Evolutionary conservation across 257 asterid genomes (phyloP), one percentile per base, ranked within the genome.

Genomic region (Eustoma russellianum): DNA sequence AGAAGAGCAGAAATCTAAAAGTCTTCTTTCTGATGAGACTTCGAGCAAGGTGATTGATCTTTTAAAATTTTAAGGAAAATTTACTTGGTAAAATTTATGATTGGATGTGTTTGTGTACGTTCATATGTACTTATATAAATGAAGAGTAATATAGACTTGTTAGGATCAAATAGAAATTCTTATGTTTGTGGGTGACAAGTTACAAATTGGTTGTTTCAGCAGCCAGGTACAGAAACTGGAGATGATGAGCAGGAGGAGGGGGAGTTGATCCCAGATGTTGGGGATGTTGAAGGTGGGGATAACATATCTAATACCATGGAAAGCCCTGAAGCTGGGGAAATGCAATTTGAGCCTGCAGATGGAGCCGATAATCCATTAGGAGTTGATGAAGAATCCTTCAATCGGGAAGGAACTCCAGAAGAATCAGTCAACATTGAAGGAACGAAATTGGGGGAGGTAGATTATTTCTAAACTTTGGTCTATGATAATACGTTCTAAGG

Each of bases 201-300:
- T 51, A 24, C 3, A 24, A 24, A 24, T 24, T 24, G 30, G 30
- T 2, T 24, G 30, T 70, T 74, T 48, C 93, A 78, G 74, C 83
- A 60, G 46, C 70, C 65, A 53, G 72, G 70, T 35, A 59, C 70
- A 19, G 95, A 83, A 62, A 65, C 73, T 35, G 85, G 69, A 53
- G 68, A 8, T 38, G 30, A 71, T 38, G 96, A 88, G 14, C 73
- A 72, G 69, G 98, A 91, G 64, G 98, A 87, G 72, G 96, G 92
- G 15, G 98, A 87, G 74, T 60, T 80, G 56, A 77, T 48, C 35
- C 57, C 71, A 11, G 96, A 82, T 28, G 63, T 58, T 52, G 69
- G 59, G 18, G 95, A 87, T 50, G 57, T 46, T 50, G 96, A 87
- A 35, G 88, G 67, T 19, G 85, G 76, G 55, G 66, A 70, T 71